These are phyloP conservation scores for Nigrospora sphaerica DNA, from an alignment of 2,329 filamentous ascomycete species.

Conservation along the genomic window DNA sequence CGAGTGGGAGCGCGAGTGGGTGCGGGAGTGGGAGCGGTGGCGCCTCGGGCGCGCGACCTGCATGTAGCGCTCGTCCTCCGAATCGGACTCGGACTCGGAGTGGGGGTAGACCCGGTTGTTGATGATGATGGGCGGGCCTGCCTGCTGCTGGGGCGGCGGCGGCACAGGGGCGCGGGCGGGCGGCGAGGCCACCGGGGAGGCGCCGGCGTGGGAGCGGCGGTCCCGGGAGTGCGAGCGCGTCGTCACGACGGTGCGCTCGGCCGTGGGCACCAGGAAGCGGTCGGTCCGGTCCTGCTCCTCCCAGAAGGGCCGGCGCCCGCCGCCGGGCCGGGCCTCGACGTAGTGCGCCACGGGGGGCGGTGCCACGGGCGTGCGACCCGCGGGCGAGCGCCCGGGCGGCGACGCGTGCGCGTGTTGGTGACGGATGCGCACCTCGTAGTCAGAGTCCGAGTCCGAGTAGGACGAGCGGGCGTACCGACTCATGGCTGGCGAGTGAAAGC, in stretches of 20 bases:
- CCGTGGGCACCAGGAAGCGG: conserved; percentile 32
- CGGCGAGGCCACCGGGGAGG: conserved; percentile 24
- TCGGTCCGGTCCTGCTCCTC: conserved; percentile 28
- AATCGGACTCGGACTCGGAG: conserved; percentile 30
- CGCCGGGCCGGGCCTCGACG: conserved; percentile 31
- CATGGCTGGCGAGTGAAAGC: conserved; percentile 10
- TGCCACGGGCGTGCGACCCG: conserved; percentile 1
- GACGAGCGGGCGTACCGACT: conserved; percentile 12
- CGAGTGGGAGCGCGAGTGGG: conserved; percentile 23
- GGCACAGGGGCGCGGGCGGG: background rate
- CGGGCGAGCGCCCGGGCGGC: conserved; percentile 26
- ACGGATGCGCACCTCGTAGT: conserved; percentile 44
- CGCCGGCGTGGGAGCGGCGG: conserved; percentile 27
- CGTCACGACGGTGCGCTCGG: conserved; percentile 39
- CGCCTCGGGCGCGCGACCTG: conserved; percentile 19
- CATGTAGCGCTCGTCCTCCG: conserved; percentile 25
- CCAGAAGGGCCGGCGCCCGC: conserved; percentile 29
- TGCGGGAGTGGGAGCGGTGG: conserved; percentile 25
- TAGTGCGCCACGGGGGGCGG: conserved; percentile 34
- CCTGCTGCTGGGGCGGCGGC: conserved; percentile 19
- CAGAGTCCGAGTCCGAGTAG: conserved; percentile 44
- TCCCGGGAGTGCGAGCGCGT: conserved; percentile 39
- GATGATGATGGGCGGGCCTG: conserved; percentile 42
- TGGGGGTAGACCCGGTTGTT: conserved; percentile 48
- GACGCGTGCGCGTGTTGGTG: conserved; percentile 31